Percentiles rank a stretch among this genome's conserved stretches.
These are phyloP conservation scores for Lactarius sp. DNA, from an alignment of 768 basidiomycete species.

Conservation along the genomic window DNA sequence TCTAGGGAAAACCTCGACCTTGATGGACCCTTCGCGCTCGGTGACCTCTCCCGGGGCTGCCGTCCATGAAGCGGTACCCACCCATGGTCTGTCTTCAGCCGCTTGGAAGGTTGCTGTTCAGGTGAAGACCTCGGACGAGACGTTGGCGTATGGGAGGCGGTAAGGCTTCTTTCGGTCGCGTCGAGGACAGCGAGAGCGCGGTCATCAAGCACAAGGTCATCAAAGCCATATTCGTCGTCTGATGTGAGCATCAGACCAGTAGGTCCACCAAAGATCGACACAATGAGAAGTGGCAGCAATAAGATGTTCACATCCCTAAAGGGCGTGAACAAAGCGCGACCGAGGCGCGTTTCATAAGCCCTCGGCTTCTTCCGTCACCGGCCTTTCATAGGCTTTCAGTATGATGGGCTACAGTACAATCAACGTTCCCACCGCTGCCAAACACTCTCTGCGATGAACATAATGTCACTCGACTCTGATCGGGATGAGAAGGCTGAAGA, in stretches of 20 bases:
- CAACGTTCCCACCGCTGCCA: too few species aligned
- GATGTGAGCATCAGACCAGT: slow-evolving; percentile 15
- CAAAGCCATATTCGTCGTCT: slow-evolving; percentile 25
- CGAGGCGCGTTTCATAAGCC: not conserved
- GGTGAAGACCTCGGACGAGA: slow-evolving; percentile 14
- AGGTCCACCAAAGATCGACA: not conserved
- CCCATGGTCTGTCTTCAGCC: slow-evolving; percentile 19
- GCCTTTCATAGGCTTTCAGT: too few species aligned
- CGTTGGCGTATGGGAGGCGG: not conserved
- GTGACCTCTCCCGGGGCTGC: not conserved
- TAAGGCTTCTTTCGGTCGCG: slow-evolving; percentile 22
- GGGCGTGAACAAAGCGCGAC: not conserved
- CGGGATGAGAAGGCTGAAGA: too few species aligned
- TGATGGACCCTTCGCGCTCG: not conserved
- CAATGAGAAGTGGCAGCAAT: not conserved
- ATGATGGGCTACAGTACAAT: too few species aligned
- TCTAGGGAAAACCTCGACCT: slow-evolving; percentile 15
- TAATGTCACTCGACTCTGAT: too few species aligned
- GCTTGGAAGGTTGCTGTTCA: slow-evolving; percentile 19
- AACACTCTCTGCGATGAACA: too few species aligned
- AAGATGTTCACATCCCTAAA: not conserved
- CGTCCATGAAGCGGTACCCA: slow-evolving; percentile 13
- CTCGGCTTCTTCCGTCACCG: not conserved
- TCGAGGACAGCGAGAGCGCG: slow-evolving; percentile 23
- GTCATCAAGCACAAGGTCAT: slow-evolving; percentile 26